Base-by-base conservation (phyloP, 768 basidiomycete genomes). In the Pilatotrama ljubarskyi region DNA sequence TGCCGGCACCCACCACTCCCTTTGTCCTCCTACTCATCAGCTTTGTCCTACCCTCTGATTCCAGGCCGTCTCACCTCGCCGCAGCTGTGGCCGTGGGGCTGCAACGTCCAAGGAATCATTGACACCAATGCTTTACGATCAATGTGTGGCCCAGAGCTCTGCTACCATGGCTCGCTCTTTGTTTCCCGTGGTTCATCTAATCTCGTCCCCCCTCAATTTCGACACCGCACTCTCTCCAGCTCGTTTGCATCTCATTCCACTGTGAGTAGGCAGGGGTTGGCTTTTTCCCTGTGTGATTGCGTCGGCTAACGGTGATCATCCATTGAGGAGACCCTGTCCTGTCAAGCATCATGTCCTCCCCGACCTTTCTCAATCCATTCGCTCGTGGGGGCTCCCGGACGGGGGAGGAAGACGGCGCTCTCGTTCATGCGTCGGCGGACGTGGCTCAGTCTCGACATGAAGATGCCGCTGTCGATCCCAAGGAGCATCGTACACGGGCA, bases 351-450 rank as follows among this genome's bases (percentile, higher is more conserved):
- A 59, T 59, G 58, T 59, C 59, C 3, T 38, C 38, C 6, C 59
- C 59, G 1, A 54, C 40, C 2, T 60, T 60, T 26, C 18, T 17
- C 8, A 54, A 60, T 32, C 59, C 59, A 2, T 60, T 60, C 40
- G 44, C 44, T 8, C 51, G 44, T 15, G 51, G 51, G 14, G 32
- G 36, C 25, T 14, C 37, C 2, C 46, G 40, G 50, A 44, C 35
- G 20, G 51, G 43, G 1, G 43, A 38, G 14, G 14, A 15, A 18
- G 17, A 24, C 37, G 50, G 24, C 22, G 48, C 11, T 17, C 24
- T n/a, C 18, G 36, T 2, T 17, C 15, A 40, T 6, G 22, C 15
- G 7, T 14, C 36, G 32, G 48, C 25, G 48, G 48, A n/a, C 13
- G 15, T 25, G 29, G 48, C 17, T 8, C 32, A 11, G 17, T n/a